Conservation (phyloP, 2,329 filamentous ascomycete species). For the Tothia fuscella region DNA sequence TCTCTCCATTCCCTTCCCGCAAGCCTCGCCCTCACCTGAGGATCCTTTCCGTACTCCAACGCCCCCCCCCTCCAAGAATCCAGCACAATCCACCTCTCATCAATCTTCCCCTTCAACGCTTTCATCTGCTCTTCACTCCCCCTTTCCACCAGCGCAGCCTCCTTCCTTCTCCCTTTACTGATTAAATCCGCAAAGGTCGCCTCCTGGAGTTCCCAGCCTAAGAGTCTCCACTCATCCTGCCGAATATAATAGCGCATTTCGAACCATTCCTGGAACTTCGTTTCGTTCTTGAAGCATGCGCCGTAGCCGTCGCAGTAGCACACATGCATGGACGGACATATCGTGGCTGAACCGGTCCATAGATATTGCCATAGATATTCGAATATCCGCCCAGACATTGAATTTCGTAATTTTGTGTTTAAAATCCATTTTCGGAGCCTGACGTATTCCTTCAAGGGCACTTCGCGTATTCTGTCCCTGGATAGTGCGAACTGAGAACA, state of each 20-base stretch:
- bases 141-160: conserved; percentile 20
- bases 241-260: conserved; percentile 32
- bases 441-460: conserved; percentile 41
- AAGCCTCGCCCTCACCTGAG: conserved; percentile 39
- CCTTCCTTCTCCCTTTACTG: conserved; percentile 24
- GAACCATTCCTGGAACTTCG: conserved; percentile 37
- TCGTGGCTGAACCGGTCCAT: conserved; percentile 39
- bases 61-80: conserved; percentile 32
- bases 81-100: conserved; percentile 31
- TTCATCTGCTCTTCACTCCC: conserved; percentile 30
- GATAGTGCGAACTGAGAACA: conserved; percentile 54
- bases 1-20: conserved; percentile 42
- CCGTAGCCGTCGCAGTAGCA: conserved; percentile 56
- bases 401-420: conserved; percentile 42
- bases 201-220: conserved; percentile 30
- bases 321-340: conserved; percentile 40
- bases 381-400: conserved; percentile 47
- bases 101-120: conserved; percentile 33
- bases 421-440: conserved; percentile 50
- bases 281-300: conserved; percentile 44
- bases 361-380: conserved; percentile 55
- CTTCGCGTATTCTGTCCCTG: conserved; percentile 41
- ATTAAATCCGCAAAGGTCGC: conserved; percentile 24
- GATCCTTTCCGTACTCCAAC: conserved; percentile 38
- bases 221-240: conserved; percentile 30